Evolutionary conservation across 176 grass and related monocot species (phyloP), one percentile per base, ranked within the genome.

Genomic region (Avena insularis): DNA sequence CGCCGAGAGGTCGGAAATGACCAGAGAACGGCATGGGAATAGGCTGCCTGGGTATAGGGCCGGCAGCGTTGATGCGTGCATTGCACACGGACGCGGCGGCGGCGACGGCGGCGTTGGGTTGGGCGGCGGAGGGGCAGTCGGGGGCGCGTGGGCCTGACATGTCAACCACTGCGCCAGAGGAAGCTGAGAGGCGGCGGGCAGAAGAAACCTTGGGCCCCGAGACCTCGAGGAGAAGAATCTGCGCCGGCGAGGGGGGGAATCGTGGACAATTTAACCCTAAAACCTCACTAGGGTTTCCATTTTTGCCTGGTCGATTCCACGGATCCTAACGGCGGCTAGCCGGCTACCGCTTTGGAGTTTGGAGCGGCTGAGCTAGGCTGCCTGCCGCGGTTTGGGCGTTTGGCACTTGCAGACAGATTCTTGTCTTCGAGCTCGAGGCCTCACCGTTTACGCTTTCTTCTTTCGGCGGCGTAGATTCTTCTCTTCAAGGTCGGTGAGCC

Each of bases 1-100:
- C 82, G 12, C 77, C 87, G 47, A 74, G 67, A 12, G 87, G 82
- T 23, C 82, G 87, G 87, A 85, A 85, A 47, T 3, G 40, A n/a
- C 31, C 12, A 21, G 73, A n/a, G 72, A 90, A 83, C 1, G 80
- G 71, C 11, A 29, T 23, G 4, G 33, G 56, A 68, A 47, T 65
- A 73, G 82, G 87, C 76, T 85, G 87, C 40, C 31, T 79, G 8
- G 66, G 61, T 71, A n/a, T 5, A 13, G 48, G 13, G 23, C 21
- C 1, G 46, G 73, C 23, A 27, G n/a, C 71, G 21, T 16, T 27
- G n/a, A 75, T 15, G 5, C 2, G 33, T 4, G 8, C 33, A 38
- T 40, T 38, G 31, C 3, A 40, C 33, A 10, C 33, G 33, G 66
- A 2, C 40, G 40, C 40, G 33, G 66, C 66, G 33, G 66, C 66